Conservation (phyloP, 129 eudicot genomes). For the Artemisia argyi region DNA sequence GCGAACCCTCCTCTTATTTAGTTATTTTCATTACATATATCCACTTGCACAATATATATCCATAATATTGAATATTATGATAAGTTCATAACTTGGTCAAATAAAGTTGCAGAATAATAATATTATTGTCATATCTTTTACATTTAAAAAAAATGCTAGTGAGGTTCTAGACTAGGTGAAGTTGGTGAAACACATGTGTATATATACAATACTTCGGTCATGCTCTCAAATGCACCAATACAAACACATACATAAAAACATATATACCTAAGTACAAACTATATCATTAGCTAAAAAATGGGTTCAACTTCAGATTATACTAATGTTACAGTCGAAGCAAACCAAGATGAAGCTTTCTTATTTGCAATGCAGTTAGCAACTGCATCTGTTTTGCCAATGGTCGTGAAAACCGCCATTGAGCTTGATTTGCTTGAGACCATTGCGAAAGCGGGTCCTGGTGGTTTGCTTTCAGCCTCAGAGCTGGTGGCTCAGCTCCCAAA, state of each 20-base stretch:
- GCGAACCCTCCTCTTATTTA: too few relatives aligned
- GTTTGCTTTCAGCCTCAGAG: slow-evolving; percentile 27
- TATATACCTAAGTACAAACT: not conserved
- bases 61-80: not conserved
- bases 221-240: slow-evolving; percentile 10
- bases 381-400: slow-evolving; percentile 42
- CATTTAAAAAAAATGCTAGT: not conserved
- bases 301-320: slow-evolving; percentile 19
- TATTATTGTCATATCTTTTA: too few relatives aligned
- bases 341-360: slow-evolving; percentile 33
- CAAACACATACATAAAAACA: slow-evolving; percentile 2
- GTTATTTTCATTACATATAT: too few relatives aligned
- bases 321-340: slow-evolving; percentile 1
- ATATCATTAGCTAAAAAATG: slow-evolving; percentile 22
- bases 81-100: slow-evolving; percentile 2
- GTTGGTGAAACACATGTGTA: slow-evolving; percentile 23
- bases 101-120: not conserved
- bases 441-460: slow-evolving; percentile 35
- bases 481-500: slow-evolving; percentile 31
- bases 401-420: slow-evolving; percentile 41
- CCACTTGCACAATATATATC: too few relatives aligned
- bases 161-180: not conserved
- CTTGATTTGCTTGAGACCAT: slow-evolving; percentile 41
- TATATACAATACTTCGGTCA: slow-evolving; percentile 11
- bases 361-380: slow-evolving; percentile 35